Base-by-base conservation (phyloP, 805 yeast species). In the Huiozyma naganishii region DNA sequence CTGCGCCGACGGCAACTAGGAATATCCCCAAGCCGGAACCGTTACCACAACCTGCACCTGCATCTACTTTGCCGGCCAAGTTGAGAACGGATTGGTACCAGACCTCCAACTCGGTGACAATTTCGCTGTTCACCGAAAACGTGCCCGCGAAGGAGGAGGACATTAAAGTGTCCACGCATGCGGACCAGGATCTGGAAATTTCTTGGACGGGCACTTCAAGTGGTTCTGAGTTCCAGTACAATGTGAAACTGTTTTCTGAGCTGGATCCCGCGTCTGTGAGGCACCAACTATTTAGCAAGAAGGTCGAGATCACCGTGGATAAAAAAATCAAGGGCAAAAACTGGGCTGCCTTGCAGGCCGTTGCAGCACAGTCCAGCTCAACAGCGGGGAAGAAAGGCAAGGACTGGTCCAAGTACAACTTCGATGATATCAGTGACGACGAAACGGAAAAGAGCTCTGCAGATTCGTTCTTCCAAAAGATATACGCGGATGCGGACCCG, bases 401-500 rank as follows among this genome's bases (percentile, higher is more conserved):
- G 17, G 80, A 88, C 57, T 87, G 96, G 96, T 73, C 83, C 13
- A 67, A 72, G 38, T 55, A 82, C 23, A 74, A 59, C 4, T 55
- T 69, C 0, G 74, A 66, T 8, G 74, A 65, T 7, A 69, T 65
- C 3, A 72, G 68, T 3, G 74, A 66, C 6, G 68, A 62, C 0
- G 72, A 67, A 9, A 69, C 67, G 11, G 71, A 66, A 27, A 68
- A 69, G 0, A 69, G 68, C 10, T 75, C 72, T 27, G 76, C 77
- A 3, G 77, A 78, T 47, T 79, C 71, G 1, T 89, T 92, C 54
- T 92, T 92, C 66, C 74, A 77, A 52, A 71, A 77, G 49, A 57
- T 92, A 8, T 92, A 83, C 64, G 72, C 73, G 28, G 79, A 74
- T 50, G 90, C 95, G 0, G 95, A 88, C 58, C 92, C 83, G 6